phyloP scores from a whole-genome alignment of 805 yeast species.

The Metschnikowia matae region DNA sequence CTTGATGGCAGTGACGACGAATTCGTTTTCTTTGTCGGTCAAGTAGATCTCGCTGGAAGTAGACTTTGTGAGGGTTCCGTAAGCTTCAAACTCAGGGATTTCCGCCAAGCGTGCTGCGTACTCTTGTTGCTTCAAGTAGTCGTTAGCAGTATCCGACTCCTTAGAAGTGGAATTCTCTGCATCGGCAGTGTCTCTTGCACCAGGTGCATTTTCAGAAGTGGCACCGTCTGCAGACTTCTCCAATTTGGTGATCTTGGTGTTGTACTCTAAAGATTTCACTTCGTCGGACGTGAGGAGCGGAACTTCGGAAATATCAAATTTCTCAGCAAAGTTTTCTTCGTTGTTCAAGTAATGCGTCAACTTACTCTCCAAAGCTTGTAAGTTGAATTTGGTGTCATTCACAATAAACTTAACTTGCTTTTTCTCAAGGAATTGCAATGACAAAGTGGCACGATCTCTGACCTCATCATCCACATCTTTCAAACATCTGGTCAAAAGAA shows the following conservation, averaged over 20 bases:
- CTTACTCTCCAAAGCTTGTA: slow-evolving; percentile 73
- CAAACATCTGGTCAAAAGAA: slow-evolving; percentile 76
- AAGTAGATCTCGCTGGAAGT: slow-evolving; percentile 57
- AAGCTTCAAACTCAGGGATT: slow-evolving; percentile 67
- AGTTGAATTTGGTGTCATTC: slow-evolving; percentile 65
- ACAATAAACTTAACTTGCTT: slow-evolving; percentile 48
- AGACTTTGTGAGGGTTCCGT: slow-evolving; percentile 73
- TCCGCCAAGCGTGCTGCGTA: slow-evolving; percentile 65
- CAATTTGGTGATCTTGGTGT: slow-evolving; percentile 44
- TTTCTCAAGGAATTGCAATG: slow-evolving; percentile 57
- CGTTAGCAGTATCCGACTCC: slow-evolving; percentile 22
- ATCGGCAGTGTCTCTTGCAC: slow-evolving; percentile 4
- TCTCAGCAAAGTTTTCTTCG: slow-evolving; percentile 42
- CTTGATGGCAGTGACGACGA: slow-evolving; percentile 78
- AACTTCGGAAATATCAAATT: slow-evolving; percentile 70
- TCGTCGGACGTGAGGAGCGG: slow-evolving; percentile 68
- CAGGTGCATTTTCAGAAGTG: slow-evolving; percentile 16
- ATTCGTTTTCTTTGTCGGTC: slow-evolving; percentile 91
- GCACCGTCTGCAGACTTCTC: slow-evolving; percentile 24
- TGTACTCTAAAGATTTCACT: slow-evolving; percentile 58
- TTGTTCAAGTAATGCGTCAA: slow-evolving; percentile 67
- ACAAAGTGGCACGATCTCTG: slow-evolving; percentile 92
- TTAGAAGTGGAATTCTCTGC: slow-evolving; percentile 18
- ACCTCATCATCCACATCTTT: slow-evolving; percentile 94
- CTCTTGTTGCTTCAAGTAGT: slow-evolving; percentile 51